Evolutionary conservation across 352 stramenopile species (phyloP).

Genomic region (Phytophthora cactorum): DNA sequence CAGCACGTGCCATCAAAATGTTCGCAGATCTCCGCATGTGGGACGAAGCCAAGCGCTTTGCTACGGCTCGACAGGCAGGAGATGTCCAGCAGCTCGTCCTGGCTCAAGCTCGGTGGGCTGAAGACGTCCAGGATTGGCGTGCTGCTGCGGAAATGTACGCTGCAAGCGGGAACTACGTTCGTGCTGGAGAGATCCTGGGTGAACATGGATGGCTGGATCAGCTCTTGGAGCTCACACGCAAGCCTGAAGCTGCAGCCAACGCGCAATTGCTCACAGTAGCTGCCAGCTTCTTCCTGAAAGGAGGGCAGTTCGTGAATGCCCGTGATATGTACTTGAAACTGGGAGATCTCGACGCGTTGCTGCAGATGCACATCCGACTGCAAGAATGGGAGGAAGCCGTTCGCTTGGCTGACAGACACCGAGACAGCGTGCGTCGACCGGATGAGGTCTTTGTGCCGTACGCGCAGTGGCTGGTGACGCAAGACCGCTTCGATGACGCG

Average conservation of each 20-base stretch:
- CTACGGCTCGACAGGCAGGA: slow-evolving; percentile 73
- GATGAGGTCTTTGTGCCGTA: slow-evolving; percentile 94
- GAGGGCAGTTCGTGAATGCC: slow-evolving; percentile 78
- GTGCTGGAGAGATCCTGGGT: slow-evolving; percentile 88
- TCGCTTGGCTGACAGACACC: slow-evolving; percentile 85
- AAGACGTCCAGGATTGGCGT: slow-evolving; percentile 93
- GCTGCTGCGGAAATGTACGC: slow-evolving; percentile 93
- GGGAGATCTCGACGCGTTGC: slow-evolving; percentile 81
- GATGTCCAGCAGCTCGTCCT: slow-evolving; percentile 90
- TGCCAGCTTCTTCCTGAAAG: slow-evolving; percentile 71
- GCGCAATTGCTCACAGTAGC: slow-evolving; percentile 59
- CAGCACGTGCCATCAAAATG: slow-evolving; percentile 93
- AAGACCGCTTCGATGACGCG: slow-evolving; percentile 94
- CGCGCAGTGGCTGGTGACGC: slow-evolving; percentile 90
- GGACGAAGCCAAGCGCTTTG: slow-evolving; percentile 94
- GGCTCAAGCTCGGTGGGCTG: slow-evolving; percentile 92
- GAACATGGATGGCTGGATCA: slow-evolving; percentile 88
- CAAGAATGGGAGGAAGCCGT: slow-evolving; percentile 94
- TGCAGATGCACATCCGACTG: slow-evolving; percentile 91
- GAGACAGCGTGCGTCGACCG: slow-evolving; percentile 78
- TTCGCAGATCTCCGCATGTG: slow-evolving; percentile 93
- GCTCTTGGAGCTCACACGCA: slow-evolving; percentile 80
- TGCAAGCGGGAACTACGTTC: slow-evolving; percentile 81
- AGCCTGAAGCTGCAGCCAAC: slow-evolving; percentile 50
- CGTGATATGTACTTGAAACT: slow-evolving; percentile 86